Base-by-base conservation (phyloP, 1,139 yeast species). In the Suhomyces yuchorum region DNA sequence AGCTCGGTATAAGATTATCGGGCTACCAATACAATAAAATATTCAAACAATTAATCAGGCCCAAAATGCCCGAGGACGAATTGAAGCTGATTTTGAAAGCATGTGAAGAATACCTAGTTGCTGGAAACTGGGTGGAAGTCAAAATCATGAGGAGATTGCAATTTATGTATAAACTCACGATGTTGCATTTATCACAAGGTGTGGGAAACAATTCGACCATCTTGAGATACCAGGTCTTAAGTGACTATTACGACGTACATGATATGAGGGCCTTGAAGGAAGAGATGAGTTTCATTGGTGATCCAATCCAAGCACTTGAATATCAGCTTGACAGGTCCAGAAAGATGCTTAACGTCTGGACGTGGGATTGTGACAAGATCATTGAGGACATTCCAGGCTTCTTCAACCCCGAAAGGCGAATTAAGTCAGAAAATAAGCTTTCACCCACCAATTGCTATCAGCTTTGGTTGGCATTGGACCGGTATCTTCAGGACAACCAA, bases 51-150 rank as follows among this genome's bases (percentile, higher is more conserved):
- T 33, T 63, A 3, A 40, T 62, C 22, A 50, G 36, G 23, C 26
- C 47, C n/a, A 43, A 53, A 19, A 37, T 48, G 23, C 36, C 56
- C 8, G 46, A 48, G 17, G 41, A 49, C 12, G 47, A 53, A 8
- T 49, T 68, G 8, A 47, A 48, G n/a, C 28, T 52, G 8, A 54
- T 65, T 11, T 52, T 75, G 17, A 48, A 48, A 2, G 54, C 57
- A 23, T 61, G 70, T 42, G 78, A 75, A 51, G 52, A 59, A 11
- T 53, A 65, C 48, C 60, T 75, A 43, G 62, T 68, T 2, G 37
- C 57, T 5, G 75, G 71, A 1, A 70, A 63, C 50, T 63, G 68
- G 60, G 60, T 61, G n/a, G 73, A 71, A 42, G 56, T 58, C 9
- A 56, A 56, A 28, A 42, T 64, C 22, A 50, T 47, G 55, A 55